Evolutionary conservation across 345 rosid species (phyloP).

Genomic region (Salix koriyanagi): DNA sequence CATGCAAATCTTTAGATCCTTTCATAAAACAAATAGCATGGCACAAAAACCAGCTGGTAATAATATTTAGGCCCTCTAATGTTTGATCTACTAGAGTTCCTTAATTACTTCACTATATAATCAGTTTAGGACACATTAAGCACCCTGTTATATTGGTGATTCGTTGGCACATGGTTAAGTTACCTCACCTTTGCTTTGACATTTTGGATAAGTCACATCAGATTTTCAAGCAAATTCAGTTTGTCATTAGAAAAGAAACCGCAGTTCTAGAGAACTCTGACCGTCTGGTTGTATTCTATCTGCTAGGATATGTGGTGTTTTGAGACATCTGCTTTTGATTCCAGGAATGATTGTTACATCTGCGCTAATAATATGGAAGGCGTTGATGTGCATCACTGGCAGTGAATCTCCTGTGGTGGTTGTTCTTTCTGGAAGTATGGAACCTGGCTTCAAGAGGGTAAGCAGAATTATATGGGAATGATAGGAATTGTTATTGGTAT

Average conservation of each 20-base stretch:
- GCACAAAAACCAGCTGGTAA: neutral
- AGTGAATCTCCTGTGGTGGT: conserved; percentile 98
- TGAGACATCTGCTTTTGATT: conserved; percentile 3
- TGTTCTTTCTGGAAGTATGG: conserved; percentile 98
- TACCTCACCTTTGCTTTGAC: neutral
- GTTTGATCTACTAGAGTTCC: neutral
- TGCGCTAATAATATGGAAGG: conserved; percentile 94
- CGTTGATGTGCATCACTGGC: conserved; percentile 91
- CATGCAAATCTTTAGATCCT: neutral
- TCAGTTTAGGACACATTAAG: neutral
- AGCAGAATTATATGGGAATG: neutral
- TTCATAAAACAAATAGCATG: neutral
- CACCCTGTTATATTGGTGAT: neutral
- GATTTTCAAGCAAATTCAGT: neutral
- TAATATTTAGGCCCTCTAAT: neutral
- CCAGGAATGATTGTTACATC: conserved; percentile 95
- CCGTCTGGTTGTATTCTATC: neutral
- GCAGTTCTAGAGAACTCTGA: neutral
- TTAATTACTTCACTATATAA: neutral
- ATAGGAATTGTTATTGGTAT: neutral
- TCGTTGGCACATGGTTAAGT: neutral
- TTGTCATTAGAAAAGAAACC: neutral
- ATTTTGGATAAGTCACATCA: neutral
- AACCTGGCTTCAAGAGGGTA: conserved; percentile 98
- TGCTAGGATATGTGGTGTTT: conserved; percentile 2